phyloP scores from a whole-genome alignment of 1,139 yeast species.

The Debaryomyces singareniensis region DNA sequence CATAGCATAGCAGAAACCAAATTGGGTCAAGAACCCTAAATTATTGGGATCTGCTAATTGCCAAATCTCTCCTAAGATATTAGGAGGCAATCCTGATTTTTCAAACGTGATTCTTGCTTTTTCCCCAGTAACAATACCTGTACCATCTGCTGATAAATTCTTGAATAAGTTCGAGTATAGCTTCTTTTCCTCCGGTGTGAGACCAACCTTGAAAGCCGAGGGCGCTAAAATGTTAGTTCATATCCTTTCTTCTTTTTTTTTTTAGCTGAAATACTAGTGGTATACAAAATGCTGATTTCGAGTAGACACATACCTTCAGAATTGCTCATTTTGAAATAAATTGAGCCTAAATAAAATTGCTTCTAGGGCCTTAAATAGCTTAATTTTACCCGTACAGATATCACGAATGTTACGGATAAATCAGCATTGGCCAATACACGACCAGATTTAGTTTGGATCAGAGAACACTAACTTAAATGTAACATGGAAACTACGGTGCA shows the following conservation, averaged over 20 bases:
- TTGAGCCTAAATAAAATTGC: too few relatives aligned
- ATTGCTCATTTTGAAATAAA: too few relatives aligned
- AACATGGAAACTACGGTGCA: too few relatives aligned
- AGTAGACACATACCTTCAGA: too few relatives aligned
- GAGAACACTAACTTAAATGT: too few relatives aligned
- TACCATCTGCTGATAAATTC: constrained; percentile 68
- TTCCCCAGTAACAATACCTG: constrained; percentile 86
- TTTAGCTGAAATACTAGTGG: too few relatives aligned
- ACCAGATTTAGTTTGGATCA: too few relatives aligned
- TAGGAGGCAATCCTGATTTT: constrained; percentile 77
- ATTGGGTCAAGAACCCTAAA: constrained; percentile 76
- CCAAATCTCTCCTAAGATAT: constrained; percentile 87
- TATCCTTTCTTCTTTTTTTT: neutral
- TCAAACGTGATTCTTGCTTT: constrained; percentile 83
- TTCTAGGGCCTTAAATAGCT: too few relatives aligned
- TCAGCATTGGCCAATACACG: too few relatives aligned
- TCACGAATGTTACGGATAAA: too few relatives aligned
- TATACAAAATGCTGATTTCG: too few relatives aligned
- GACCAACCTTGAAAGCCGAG: constrained; percentile 40
- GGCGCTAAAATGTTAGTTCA: constrained; percentile 11
- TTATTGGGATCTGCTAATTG: constrained; percentile 81
- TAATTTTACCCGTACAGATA: too few relatives aligned
- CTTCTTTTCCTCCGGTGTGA: constrained; percentile 74
- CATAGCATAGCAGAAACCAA: constrained; percentile 80
- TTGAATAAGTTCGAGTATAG: constrained; percentile 71